phyloP scores from a whole-genome alignment of 148 eudicot genomes.

The Silene uniflora region DNA sequence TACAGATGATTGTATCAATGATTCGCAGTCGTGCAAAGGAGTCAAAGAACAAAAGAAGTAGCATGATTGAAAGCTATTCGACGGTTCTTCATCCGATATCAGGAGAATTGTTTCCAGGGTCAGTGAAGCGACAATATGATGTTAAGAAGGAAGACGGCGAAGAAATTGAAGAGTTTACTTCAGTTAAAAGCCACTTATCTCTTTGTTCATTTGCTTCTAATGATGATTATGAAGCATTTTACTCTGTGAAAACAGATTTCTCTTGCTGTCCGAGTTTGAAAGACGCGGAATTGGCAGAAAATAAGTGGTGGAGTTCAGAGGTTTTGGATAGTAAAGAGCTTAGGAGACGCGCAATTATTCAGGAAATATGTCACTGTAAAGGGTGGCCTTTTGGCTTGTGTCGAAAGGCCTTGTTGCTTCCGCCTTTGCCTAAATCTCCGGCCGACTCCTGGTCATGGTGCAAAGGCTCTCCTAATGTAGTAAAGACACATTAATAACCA shows the following conservation, averaged over 20 bases:
- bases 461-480: constrained; percentile 31
- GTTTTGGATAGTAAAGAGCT: constrained; percentile 31
- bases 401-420: constrained; percentile 65
- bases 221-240: constrained; percentile 46
- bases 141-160: constrained; percentile 24
- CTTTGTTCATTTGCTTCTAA: constrained; percentile 35
- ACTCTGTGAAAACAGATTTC: constrained; percentile 49
- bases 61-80: constrained; percentile 33
- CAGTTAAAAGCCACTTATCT: constrained; percentile 56
- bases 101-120: constrained; percentile 32
- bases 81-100: constrained; percentile 39
- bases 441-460: constrained; percentile 91
- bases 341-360: constrained; percentile 42
- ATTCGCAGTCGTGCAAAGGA: constrained; percentile 63
- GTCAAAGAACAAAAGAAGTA: constrained; percentile 46
- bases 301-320: constrained; percentile 15
- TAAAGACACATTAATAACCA: constrained; percentile 19
- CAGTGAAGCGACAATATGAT: constrained; percentile 18
- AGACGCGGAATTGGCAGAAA: constrained; percentile 30
- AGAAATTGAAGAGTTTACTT: constrained; percentile 50
- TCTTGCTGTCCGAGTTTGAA: constrained; percentile 47
- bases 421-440: constrained; percentile 89
- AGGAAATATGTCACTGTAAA: constrained; percentile 60
- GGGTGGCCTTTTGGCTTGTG: constrained; percentile 97
- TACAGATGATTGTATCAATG: constrained; percentile 60